Base-by-base conservation (phyloP, 345 rosid genomes). In the Cardamine chenopodiifolia region DNA sequence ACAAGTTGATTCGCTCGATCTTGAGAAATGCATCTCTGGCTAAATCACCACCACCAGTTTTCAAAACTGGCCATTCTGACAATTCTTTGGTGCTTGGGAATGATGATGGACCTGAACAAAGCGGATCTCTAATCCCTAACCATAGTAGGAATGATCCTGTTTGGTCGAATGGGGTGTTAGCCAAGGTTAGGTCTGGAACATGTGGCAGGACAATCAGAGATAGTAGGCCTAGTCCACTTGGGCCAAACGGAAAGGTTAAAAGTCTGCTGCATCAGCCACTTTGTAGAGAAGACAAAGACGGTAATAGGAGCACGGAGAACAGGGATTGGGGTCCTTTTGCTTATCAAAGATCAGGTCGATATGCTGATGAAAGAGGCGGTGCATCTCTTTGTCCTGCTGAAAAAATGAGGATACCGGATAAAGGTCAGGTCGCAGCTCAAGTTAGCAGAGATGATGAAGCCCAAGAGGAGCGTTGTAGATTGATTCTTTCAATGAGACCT, bases 181-280 rank as follows among this genome's bases (percentile, higher is more conserved):
- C 89, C 22, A 90, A 86, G 81, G 79, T 81, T 79, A 84, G 91
- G 80, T 83, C 96, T 68, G 96, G 82, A 71, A 78, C 73, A 39
- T 89, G 86, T 50, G 90, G 84, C 28, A 75, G 92, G 79, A 90
- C 86, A 81, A 57, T 73, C 58, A 85, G 87, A 84, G 96, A 90
- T 75, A 79, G 91, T 73, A 79, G 91, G 84, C 89, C 93, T 58
- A 86, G 91, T 72, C 83, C 87, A 0, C 88, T 95, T 64, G 96
- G 99, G 54, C 91, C 85, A 72, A 92, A 89, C 70, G 98, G 97
- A 56, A 92, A 89, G 86, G 86, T 85, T 61, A 93, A 86, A 25
- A 79, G 73, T 81, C 57, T 80, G 80, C 62, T 84, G 48, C 85
- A 85, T 73, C 88, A 82, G 44, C 81, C 81, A n/a, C 61, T 70